Evolutionary conservation across 163 green algal genomes (phyloP).

Genomic region (Trebouxiophyceae sp.): DNA sequence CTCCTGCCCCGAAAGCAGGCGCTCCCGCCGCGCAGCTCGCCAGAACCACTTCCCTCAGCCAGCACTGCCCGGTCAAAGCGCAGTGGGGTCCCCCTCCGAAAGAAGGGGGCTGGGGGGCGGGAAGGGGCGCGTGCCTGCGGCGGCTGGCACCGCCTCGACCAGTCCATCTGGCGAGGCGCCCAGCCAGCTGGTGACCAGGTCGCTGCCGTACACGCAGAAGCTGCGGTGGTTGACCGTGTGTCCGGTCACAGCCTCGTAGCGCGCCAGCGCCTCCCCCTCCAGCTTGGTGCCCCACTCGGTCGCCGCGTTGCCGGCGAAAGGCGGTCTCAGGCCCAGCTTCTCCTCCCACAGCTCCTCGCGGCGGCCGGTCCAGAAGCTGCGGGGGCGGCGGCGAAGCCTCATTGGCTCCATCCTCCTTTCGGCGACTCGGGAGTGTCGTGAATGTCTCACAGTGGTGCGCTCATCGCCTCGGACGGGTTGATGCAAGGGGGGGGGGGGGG

Average conservation of each 20-base stretch:
- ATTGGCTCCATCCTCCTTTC: no score
- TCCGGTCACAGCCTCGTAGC: conserved; percentile 26
- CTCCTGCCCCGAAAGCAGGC: no score
- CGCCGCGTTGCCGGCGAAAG: conserved; percentile 62
- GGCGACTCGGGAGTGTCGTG: no score
- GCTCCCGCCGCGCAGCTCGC: no score
- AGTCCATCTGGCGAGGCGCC: conserved; percentile 65
- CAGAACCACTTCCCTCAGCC: no score
- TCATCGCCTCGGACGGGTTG: no score
- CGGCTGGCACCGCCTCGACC: conserved; percentile 26
- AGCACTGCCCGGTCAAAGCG: no score
- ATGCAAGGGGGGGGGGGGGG: no score
- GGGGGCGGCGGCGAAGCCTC: no score
- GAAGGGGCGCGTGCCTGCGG: background rate
- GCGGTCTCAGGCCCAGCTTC: conserved; percentile 59
- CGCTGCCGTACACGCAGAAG: conserved; percentile 38
- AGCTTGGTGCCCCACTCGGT: conserved; percentile 48
- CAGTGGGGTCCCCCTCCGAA: no score
- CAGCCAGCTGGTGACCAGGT: conserved; percentile 54
- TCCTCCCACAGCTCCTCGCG: conserved; percentile 57
- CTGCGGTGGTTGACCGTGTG: conserved; percentile 24
- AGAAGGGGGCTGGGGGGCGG: no score
- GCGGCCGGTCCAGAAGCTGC: conserved; percentile 25
- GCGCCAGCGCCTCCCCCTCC: conserved; percentile 24
- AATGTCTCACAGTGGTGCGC: no score